Percentiles rank a stretch among this genome's conserved stretches.
phyloP scores from a whole-genome alignment of 306 rosid species.

The Astragalus glycyphyllos region DNA sequence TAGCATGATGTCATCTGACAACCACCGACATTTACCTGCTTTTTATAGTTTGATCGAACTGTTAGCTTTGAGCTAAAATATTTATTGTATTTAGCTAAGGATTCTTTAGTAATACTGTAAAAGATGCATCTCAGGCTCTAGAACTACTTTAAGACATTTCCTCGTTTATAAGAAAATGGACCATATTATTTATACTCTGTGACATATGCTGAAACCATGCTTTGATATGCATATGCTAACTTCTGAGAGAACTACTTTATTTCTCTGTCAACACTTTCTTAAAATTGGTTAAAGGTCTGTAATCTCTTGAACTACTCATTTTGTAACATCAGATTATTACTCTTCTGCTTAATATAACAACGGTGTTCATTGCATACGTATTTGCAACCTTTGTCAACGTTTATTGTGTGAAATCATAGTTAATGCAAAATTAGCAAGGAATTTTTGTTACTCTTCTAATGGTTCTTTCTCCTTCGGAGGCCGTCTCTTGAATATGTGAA shows the following conservation, averaged over 20 bases:
- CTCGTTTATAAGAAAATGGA: slow-evolving; percentile 17
- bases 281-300: neutral
- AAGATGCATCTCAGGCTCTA: slow-evolving; percentile 19
- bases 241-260: slow-evolving; percentile 1
- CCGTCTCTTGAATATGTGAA: slow-evolving; percentile 36
- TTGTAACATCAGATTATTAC: slow-evolving; percentile 7
- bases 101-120: slow-evolving; percentile 24
- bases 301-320: neutral
- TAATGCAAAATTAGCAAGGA: slow-evolving; percentile 23
- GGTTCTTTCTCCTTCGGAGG: slow-evolving; percentile 34
- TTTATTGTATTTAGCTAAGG: neutral
- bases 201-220: neutral
- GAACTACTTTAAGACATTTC: slow-evolving; percentile 13
- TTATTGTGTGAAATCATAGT: slow-evolving; percentile 19
- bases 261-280: neutral
- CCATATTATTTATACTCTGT: slow-evolving; percentile 25
- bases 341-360: slow-evolving; percentile 7
- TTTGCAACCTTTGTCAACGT: neutral
- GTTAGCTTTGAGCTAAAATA: slow-evolving; percentile 15
- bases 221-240: slow-evolving; percentile 25
- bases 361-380: neutral
- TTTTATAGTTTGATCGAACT: slow-evolving; percentile 19
- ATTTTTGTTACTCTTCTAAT: slow-evolving; percentile 11
- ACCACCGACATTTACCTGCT: slow-evolving; percentile 18
- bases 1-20: neutral